Evolutionary conservation across 345 rosid species (phyloP).

Genomic region (Odontarrhena argentea): DNA sequence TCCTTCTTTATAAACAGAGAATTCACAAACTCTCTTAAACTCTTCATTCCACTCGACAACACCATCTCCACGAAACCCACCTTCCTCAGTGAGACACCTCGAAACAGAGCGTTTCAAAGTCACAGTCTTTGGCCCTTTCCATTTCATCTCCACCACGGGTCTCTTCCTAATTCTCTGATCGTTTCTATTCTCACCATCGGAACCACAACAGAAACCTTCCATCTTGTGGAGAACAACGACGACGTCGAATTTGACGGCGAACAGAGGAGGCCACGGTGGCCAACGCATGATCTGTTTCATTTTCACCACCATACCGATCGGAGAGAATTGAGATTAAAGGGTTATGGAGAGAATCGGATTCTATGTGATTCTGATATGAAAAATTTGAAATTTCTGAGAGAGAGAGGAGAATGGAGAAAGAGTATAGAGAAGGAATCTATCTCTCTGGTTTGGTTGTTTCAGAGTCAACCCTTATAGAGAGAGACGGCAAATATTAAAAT

Average conservation of each 20-base stretch:
- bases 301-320: conserved; percentile 47
- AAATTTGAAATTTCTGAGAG: conserved; percentile 31
- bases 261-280: conserved; percentile 56
- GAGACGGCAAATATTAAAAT: conserved; percentile 28
- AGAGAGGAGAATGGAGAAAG: conserved; percentile 11
- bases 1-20: conserved; percentile 53
- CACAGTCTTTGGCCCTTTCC: conserved; percentile 54
- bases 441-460: conserved; percentile 31
- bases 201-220: conserved; percentile 41
- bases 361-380: conserved; percentile 26
- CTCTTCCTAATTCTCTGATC: conserved; percentile 39
- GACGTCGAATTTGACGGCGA: conserved; percentile 54
- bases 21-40: conserved; percentile 50
- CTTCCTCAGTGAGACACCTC: conserved; percentile 53
- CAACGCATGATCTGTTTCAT: conserved; percentile 55
- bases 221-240: conserved; percentile 41
- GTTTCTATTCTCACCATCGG: conserved; percentile 23
- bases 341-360: conserved; percentile 8
- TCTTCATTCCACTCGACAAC: conserved; percentile 67
- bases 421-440: conserved; percentile 19
- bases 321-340: conserved; percentile 1
- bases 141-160: conserved; percentile 57
- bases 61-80: conserved; percentile 48
- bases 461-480: conserved; percentile 42
- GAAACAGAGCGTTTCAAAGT: conserved; percentile 43